Percentiles rank a stretch among this genome's conserved stretches.
Conservation (phyloP, 352 stramenopile genomes). For the Blastocystis sp. region DNA sequence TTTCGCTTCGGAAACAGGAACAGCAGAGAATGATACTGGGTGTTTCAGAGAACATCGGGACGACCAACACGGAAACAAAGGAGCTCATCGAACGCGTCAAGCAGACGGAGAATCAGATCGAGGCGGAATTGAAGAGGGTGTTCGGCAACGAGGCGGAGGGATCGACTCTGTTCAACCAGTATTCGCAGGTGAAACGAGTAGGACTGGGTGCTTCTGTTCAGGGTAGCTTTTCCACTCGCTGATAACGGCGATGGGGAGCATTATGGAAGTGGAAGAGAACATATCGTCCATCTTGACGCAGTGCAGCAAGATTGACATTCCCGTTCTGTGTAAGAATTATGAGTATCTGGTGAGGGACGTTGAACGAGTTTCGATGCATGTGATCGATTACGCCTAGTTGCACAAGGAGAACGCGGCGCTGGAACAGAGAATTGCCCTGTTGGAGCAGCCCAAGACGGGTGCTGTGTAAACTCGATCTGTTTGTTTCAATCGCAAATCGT, state of each 20-base stretch:
- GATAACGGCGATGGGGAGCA: slow-evolving; percentile 15
- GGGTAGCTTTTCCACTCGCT: slow-evolving; percentile 61
- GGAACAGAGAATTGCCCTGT: background rate
- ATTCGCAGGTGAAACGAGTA: slow-evolving; percentile 53
- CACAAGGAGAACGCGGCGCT: slow-evolving; percentile 48
- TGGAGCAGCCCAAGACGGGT: no score
- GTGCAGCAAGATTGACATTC: slow-evolving; percentile 45
- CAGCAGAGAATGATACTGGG: background rate
- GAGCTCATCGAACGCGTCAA: slow-evolving; percentile 11
- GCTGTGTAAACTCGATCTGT: no score
- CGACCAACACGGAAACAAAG: slow-evolving; percentile 26
- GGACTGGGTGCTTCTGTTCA: background rate
- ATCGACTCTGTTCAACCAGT: slow-evolving; percentile 54
- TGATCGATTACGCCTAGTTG: slow-evolving; percentile 6
- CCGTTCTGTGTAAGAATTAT: slow-evolving; percentile 63
- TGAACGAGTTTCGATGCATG: background rate
- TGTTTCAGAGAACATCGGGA: slow-evolving; percentile 10
- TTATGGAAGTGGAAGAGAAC: slow-evolving; percentile 55
- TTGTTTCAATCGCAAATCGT: no score
- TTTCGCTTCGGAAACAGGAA: slow-evolving; percentile 22
- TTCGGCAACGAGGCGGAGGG: slow-evolving; percentile 49
- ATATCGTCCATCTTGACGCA: slow-evolving; percentile 39
- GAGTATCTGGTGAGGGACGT: slow-evolving; percentile 46
- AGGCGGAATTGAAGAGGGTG: background rate
- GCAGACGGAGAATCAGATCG: slow-evolving; percentile 24